These are phyloP conservation scores for Lasiodiplodia citricola DNA, from an alignment of 2,329 filamentous ascomycete species.

Conservation along the genomic window DNA sequence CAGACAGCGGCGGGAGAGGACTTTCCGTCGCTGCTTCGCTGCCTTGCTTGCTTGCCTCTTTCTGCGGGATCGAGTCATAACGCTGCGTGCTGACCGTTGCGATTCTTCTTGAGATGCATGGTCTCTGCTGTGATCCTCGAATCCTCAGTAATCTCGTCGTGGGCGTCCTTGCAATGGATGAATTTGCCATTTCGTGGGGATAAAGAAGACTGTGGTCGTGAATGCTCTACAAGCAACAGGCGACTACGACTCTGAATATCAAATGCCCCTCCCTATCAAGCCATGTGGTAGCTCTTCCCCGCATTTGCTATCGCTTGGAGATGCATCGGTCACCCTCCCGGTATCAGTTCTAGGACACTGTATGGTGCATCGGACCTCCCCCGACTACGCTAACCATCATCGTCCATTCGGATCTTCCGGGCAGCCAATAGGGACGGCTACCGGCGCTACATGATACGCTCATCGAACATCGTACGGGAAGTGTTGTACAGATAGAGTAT, in stretches of 20 bases:
- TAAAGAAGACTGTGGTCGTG: not conserved
- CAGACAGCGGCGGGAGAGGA: not conserved
- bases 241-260: not conserved
- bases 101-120: not conserved
- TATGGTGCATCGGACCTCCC: not conserved
- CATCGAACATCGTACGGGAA: not conserved
- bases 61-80: not conserved
- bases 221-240: not conserved
- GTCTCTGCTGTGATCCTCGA: not conserved
- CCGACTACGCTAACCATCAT: not conserved
- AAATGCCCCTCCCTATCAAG: not conserved
- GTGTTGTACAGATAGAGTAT: not conserved
- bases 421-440: not conserved
- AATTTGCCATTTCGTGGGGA: not conserved
- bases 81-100: not conserved
- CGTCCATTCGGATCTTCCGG: not conserved
- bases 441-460: not conserved
- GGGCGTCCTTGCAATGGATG: not conserved
- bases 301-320: not conserved
- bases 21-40: not conserved
- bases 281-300: not conserved
- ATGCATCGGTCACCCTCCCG: constrained; percentile 4
- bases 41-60: not conserved
- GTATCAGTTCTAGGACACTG: not conserved
- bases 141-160: not conserved